Percentiles rank a stretch among this genome's conserved stretches.
phyloP scores from a whole-genome alignment of 139 green algal species.

The Tetradesmus obliquus region DNA sequence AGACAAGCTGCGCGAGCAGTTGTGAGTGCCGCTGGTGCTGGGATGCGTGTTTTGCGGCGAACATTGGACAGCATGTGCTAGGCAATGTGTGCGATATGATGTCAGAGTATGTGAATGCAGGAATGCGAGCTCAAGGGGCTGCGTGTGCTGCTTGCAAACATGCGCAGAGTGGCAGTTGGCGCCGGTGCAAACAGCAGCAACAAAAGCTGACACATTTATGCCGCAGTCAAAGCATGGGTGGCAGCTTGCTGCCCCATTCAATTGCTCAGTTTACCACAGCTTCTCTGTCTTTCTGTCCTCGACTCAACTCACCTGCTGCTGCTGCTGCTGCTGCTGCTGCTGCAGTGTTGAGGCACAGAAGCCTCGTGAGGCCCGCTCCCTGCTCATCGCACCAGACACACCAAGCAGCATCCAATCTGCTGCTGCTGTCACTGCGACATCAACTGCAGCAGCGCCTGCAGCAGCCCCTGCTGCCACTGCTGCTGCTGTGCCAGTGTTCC shows the following conservation, averaged over 20 bases:
- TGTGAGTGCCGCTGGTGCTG: background rate
- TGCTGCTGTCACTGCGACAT: background rate
- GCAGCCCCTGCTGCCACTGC: background rate
- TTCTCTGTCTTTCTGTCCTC: background rate
- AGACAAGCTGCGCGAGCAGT: conserved; percentile 9
- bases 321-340: background rate
- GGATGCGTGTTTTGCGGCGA: too few species aligned
- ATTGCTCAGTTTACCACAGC: background rate
- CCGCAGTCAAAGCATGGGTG: background rate
- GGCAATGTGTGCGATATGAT: too few species aligned
- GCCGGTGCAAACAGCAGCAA: too few species aligned
- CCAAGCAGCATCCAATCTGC: background rate
- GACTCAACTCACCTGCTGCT: background rate
- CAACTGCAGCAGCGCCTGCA: background rate
- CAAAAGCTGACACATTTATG: background rate
- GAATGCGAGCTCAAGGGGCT: too few species aligned
- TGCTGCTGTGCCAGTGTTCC: background rate
- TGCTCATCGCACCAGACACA: background rate
- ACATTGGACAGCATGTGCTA: too few species aligned
- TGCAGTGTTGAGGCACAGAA: conserved; percentile 29
- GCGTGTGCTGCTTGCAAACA: too few species aligned
- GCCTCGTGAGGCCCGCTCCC: background rate
- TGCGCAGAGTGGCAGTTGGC: too few species aligned
- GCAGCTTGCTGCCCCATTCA: background rate
- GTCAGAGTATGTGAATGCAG: too few species aligned